A percentile compares a stretch with the other conserved stretches of the same genome.
Evolutionary conservation across 2,329 filamentous ascomycete species (phyloP).

Genomic region (Cercospora zeina): DNA sequence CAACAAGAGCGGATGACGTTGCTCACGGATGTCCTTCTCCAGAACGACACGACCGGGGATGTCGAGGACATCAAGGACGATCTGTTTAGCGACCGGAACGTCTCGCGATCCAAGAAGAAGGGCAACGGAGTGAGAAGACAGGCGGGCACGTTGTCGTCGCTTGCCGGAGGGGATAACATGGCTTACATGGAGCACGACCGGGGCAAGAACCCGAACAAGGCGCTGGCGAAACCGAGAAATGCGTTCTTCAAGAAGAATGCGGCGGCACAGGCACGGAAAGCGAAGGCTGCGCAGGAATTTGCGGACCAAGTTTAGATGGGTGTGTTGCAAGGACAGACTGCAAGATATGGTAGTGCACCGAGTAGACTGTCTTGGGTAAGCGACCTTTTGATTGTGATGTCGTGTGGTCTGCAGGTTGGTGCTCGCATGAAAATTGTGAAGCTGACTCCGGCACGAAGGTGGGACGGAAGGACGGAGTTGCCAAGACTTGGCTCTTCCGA

Average conservation of each 20-base stretch:
- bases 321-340: not conserved
- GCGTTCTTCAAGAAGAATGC: conserved; percentile 49
- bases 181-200: conserved; percentile 64
- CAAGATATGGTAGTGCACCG: conserved; percentile 7
- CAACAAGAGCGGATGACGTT: conserved; percentile 80
- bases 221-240: conserved; percentile 48
- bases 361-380: not conserved
- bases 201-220: conserved; percentile 46
- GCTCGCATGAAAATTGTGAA: too few relatives aligned
- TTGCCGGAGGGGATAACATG: conserved; percentile 94
- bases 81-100: conserved; percentile 61
- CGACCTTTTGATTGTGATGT: too few relatives aligned
- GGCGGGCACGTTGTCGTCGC: conserved; percentile 79
- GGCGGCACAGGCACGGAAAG: conserved; percentile 40
- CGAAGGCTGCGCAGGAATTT: conserved; percentile 26
- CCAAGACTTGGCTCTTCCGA: not conserved
- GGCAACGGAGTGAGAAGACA: conserved; percentile 69
- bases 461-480: not conserved
- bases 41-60: conserved; percentile 73
- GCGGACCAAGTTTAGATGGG: conserved; percentile 12
- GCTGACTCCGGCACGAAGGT: too few relatives aligned
- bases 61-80: conserved; percentile 71
- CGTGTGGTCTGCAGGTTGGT: too few relatives aligned
- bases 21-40: conserved; percentile 82
- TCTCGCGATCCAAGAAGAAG: conserved; percentile 42